phyloP scores from a whole-genome alignment of 192 early-diverging fungal genomes.

The Gonapodya sp. region DNA sequence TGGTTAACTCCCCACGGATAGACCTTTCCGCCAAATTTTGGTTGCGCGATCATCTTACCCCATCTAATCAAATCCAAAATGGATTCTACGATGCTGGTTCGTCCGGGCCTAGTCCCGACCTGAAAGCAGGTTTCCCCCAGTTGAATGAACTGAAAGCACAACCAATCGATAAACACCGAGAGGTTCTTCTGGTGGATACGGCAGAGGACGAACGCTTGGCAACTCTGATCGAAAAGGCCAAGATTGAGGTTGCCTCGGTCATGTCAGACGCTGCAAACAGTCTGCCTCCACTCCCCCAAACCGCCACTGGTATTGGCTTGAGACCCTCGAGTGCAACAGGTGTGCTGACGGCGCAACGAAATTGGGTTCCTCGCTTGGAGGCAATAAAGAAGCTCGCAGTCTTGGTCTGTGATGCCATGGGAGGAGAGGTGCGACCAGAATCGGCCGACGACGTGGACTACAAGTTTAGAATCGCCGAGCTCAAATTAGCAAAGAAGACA shows the following conservation, averaged over 20 bases:
- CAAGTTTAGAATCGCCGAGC: constrained; percentile 45
- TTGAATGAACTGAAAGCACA: constrained; percentile 24
- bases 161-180: constrained; percentile 37
- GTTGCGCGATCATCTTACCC: constrained; percentile 31
- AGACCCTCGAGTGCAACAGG: background rate
- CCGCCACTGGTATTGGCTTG: constrained; percentile 13
- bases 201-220: constrained; percentile 22
- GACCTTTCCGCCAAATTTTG: constrained; percentile 49
- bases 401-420: constrained; percentile 33
- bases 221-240: constrained; percentile 10
- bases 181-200: constrained; percentile 34
- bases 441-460: constrained; percentile 21
- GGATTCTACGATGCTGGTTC: constrained; percentile 47
- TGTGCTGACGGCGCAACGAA: background rate
- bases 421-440: constrained; percentile 28
- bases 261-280: background rate
- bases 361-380: background rate
- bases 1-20: no score
- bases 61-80: constrained; percentile 31
- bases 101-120: constrained; percentile 26
- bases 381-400: constrained; percentile 29
- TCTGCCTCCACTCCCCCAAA: constrained; percentile 12
- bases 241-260: background rate
- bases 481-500: constrained; percentile 27
- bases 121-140: constrained; percentile 22